A percentile compares a stretch with the other conserved stretches of the same genome.
Conservation (phyloP, 768 basidiomycete genomes). For the Chlorophyllum brunneum region DNA sequence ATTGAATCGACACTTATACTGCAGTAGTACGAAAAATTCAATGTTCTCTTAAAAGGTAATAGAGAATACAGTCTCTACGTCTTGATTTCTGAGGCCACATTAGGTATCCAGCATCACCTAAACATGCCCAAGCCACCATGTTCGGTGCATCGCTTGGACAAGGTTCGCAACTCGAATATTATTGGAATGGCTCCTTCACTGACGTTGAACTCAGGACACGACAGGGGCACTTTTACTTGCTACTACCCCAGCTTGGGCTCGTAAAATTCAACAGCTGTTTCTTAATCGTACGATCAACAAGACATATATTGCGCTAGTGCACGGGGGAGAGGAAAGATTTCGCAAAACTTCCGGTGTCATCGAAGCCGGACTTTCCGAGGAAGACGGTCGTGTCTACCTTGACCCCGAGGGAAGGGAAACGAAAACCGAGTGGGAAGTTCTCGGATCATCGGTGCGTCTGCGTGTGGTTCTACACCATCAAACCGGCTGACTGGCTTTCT, state of each 20-base stretch:
- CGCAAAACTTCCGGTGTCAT: constrained; percentile 35
- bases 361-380: constrained; percentile 34
- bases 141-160: constrained; percentile 65
- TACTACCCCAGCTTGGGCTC: constrained; percentile 36
- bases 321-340: constrained; percentile 48
- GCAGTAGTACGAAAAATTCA: constrained; percentile 22
- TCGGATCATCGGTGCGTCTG: constrained; percentile 53
- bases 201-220: constrained; percentile 38
- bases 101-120: constrained; percentile 22
- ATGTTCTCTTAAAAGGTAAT: constrained; percentile 32
- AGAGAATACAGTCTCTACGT: background rate
- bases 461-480: background rate
- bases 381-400: constrained; percentile 44
- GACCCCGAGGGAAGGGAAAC: constrained; percentile 31
- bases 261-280: constrained; percentile 56
- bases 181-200: background rate
- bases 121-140: constrained; percentile 28
- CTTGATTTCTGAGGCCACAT: background rate
- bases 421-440: constrained; percentile 53
- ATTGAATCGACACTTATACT: constrained; percentile 11
- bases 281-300: constrained; percentile 43
- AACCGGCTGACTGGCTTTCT: constrained; percentile 1
- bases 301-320: constrained; percentile 62
- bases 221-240: constrained; percentile 63
- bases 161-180: constrained; percentile 31